phyloP scores from a whole-genome alignment of 2,329 filamentous ascomycete genomes.

The Rutstroemia sp. region DNA sequence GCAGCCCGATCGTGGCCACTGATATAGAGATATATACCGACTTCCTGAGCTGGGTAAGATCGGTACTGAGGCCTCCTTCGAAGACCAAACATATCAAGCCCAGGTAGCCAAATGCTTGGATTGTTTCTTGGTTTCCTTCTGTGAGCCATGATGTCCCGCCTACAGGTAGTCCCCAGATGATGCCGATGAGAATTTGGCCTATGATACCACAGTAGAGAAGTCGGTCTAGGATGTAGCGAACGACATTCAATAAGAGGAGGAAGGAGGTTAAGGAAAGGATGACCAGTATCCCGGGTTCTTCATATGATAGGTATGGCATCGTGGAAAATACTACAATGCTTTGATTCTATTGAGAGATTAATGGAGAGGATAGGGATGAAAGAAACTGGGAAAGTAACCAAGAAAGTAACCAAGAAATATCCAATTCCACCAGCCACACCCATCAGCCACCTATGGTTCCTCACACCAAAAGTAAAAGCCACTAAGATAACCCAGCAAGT shows the following conservation, averaged over 20 bases:
- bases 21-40: conserved; percentile 51
- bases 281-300: conserved; percentile 52
- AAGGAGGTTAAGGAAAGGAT: conserved; percentile 57
- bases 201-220: conserved; percentile 63
- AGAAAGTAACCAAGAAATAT: too few species aligned
- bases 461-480: not conserved
- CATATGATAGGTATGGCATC: conserved; percentile 42
- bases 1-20: conserved; percentile 61
- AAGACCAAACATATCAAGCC: conserved; percentile 67
- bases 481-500: conserved; percentile 5
- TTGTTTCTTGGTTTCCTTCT: conserved; percentile 40
- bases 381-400: too few species aligned
- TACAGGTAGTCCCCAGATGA: conserved; percentile 63
- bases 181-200: conserved; percentile 63
- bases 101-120: conserved; percentile 63
- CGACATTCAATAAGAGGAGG: conserved; percentile 51
- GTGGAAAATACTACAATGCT: not conserved
- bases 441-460: not conserved
- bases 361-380: too few species aligned
- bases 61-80: conserved; percentile 36
- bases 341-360: too few species aligned
- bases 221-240: conserved; percentile 50
- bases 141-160: conserved; percentile 54
- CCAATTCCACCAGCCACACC: not conserved
- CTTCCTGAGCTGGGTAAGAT: conserved; percentile 38